phyloP scores from a whole-genome alignment of 352 stramenopile genomes.

The Phytopythium oedochilum region DNA sequence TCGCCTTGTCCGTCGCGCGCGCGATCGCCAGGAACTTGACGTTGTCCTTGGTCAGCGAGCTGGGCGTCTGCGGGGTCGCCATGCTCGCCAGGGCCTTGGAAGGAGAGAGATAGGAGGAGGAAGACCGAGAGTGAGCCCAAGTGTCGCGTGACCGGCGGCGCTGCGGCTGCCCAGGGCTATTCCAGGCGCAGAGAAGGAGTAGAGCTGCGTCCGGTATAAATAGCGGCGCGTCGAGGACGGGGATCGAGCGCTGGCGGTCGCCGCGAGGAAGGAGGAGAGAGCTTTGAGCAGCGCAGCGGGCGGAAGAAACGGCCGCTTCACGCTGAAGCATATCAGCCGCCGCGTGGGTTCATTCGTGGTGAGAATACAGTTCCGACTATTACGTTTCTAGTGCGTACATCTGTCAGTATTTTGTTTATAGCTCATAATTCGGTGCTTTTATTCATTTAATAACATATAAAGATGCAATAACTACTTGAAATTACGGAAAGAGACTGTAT shows the following conservation, averaged over 20 bases:
- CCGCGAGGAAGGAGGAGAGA: neutral
- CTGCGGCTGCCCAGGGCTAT: neutral
- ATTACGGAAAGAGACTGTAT: too few species aligned
- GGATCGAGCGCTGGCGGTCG: too few species aligned
- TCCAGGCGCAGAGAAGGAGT: neutral
- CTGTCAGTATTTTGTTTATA: too few species aligned
- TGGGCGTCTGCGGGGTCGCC: slow-evolving; percentile 10
- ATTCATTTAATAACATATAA: too few species aligned
- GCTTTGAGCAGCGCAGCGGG: too few species aligned
- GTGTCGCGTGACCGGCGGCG: neutral
- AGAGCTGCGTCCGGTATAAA: neutral
- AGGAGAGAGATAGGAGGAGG: neutral
- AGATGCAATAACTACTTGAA: too few species aligned
- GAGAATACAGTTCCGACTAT: too few species aligned
- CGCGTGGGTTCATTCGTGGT: too few species aligned
- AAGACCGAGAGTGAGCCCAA: neutral
- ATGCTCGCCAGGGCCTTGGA: too few species aligned
- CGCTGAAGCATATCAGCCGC: too few species aligned
- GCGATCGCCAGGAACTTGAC: slow-evolving; percentile 83
- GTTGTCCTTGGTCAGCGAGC: slow-evolving; percentile 68
- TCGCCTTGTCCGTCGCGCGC: slow-evolving; percentile 73
- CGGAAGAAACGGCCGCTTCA: neutral
- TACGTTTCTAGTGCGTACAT: too few species aligned
- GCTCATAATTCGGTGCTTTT: too few species aligned
- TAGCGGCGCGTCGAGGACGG: neutral